Conservation (phyloP, 768 basidiomycete species). For the Tylopilus plumbeoviolaceoides region DNA sequence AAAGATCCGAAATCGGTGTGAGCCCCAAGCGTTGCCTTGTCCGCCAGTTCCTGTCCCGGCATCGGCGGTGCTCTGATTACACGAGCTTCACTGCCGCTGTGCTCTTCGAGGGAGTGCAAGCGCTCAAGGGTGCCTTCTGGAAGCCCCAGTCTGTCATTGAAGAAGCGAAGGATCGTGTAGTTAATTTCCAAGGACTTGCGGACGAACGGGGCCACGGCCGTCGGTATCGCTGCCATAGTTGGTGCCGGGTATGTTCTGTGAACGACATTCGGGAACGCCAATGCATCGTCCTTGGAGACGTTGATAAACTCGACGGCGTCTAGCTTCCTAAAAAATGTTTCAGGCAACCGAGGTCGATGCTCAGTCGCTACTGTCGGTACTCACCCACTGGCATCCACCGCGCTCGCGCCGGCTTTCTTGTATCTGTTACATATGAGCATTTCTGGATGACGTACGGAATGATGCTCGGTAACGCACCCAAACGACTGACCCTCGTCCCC, state of each 20-base stretch:
- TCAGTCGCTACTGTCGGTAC: neutral
- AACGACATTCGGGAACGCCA: constrained; percentile 51
- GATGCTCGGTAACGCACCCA: constrained; percentile 23
- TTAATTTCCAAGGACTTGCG: constrained; percentile 56
- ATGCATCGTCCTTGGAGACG: constrained; percentile 63
- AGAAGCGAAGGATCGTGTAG: constrained; percentile 47
- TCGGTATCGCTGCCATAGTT: constrained; percentile 47
- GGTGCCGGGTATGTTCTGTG: constrained; percentile 56
- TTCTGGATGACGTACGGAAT: no score
- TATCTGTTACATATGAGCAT: constrained; percentile 32
- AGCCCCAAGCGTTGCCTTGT: constrained; percentile 49
- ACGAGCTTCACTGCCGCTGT: constrained; percentile 56
- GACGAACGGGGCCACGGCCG: constrained; percentile 51
- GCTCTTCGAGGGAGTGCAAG: constrained; percentile 42
- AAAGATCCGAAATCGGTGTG: constrained; percentile 78
- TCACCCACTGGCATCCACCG: constrained; percentile 55
- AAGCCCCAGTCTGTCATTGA: constrained; percentile 54
- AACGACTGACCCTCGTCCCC: constrained; percentile 40
- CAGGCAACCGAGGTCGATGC: neutral
- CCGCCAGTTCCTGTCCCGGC: constrained; percentile 21
- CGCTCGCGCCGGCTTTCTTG: constrained; percentile 60
- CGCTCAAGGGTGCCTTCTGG: constrained; percentile 43
- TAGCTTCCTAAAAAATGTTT: constrained; percentile 11
- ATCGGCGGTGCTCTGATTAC: constrained; percentile 47
- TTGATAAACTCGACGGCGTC: constrained; percentile 66